A percentile compares a stretch with the other conserved stretches of the same genome.
phyloP scores from a whole-genome alignment of 2,329 filamentous ascomycete species.

The Raffaelea albimanens region DNA sequence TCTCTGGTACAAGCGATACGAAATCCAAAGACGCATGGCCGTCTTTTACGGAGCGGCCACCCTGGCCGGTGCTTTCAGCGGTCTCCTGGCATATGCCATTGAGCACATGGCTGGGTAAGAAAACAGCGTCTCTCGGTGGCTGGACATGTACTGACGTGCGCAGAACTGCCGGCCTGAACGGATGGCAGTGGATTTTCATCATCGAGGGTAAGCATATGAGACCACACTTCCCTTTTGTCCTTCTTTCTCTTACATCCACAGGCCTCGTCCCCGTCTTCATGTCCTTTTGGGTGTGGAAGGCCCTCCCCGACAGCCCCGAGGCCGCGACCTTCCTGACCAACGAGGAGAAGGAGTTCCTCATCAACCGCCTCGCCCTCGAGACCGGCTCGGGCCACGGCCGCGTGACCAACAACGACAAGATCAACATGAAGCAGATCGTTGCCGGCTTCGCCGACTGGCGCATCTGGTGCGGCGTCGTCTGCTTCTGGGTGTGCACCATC shows the following conservation, averaged over 20 bases:
- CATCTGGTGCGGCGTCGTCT: slow-evolving; percentile 10
- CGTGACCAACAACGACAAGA: slow-evolving; percentile 7
- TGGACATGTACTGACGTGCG: too few relatives aligned
- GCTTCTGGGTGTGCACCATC: slow-evolving; percentile 9
- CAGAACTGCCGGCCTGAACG: slow-evolving; percentile 27
- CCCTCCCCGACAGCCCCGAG: slow-evolving; percentile 23
- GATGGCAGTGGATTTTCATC: slow-evolving; percentile 59
- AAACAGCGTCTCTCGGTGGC: background rate
- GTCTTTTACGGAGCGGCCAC: slow-evolving; percentile 8
- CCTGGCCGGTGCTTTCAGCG: slow-evolving; percentile 8
- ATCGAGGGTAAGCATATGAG: slow-evolving; percentile 8
- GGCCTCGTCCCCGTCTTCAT: slow-evolving; percentile 15
- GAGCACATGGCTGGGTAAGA: slow-evolving; percentile 5
- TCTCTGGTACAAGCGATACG: slow-evolving; percentile 9
- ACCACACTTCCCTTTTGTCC: too few relatives aligned
- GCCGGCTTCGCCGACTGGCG: slow-evolving; percentile 9
- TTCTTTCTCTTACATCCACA: too few relatives aligned
- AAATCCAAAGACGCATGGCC: slow-evolving; percentile 8
- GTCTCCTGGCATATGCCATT: slow-evolving; percentile 8
- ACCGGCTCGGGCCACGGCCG: slow-evolving; percentile 9
- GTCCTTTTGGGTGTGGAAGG: slow-evolving; percentile 11
- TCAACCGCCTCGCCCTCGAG: slow-evolving; percentile 21
- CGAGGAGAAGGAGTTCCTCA: slow-evolving; percentile 23
- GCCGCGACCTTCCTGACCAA: slow-evolving; percentile 22
- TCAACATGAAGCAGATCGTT: slow-evolving; percentile 7